phyloP scores from a whole-genome alignment of 1,139 yeast species.

The Magnusiomyces ingens region DNA sequence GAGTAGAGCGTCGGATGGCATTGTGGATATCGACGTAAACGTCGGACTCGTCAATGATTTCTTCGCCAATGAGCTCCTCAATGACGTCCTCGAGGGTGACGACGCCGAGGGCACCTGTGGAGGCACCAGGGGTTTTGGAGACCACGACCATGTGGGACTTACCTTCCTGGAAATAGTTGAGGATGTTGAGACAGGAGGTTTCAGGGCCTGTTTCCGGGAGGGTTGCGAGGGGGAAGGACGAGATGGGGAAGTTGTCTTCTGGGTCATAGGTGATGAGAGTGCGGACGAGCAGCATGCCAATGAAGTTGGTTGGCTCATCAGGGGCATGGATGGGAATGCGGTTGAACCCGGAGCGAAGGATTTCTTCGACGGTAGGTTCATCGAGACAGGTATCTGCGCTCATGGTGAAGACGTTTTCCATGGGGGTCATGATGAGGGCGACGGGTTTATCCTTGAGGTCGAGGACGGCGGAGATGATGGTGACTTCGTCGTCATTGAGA shows the following conservation, averaged over 20 bases:
- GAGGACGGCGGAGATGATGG: slow-evolving; percentile 87
- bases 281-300: slow-evolving; percentile 91
- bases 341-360: slow-evolving; percentile 89
- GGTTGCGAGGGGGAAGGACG: slow-evolving; percentile 91
- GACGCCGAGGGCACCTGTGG: slow-evolving; percentile 84
- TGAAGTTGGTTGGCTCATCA: slow-evolving; percentile 80
- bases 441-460: slow-evolving; percentile 92
- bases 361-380: slow-evolving; percentile 79
- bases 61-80: slow-evolving; percentile 96
- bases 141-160: slow-evolving; percentile 96
- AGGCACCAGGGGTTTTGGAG: slow-evolving; percentile 78
- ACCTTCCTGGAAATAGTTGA: slow-evolving; percentile 96
- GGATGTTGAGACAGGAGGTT: slow-evolving; percentile 86
- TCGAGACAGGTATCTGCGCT: slow-evolving; percentile 78
- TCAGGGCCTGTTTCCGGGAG: slow-evolving; percentile 89
- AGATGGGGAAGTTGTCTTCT: slow-evolving; percentile 88
- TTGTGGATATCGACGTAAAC: slow-evolving; percentile 88
- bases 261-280: slow-evolving; percentile 94
- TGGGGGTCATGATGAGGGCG: slow-evolving; percentile 86
- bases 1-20: slow-evolving; percentile 65
- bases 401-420: slow-evolving; percentile 84
- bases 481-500: slow-evolving; percentile 89
- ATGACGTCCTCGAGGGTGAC: slow-evolving; percentile 93
- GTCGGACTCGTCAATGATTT: slow-evolving; percentile 95
- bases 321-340: slow-evolving; percentile 95